Base-by-base conservation (phyloP, 805 yeast species). In the Saturnispora halmiae region DNA sequence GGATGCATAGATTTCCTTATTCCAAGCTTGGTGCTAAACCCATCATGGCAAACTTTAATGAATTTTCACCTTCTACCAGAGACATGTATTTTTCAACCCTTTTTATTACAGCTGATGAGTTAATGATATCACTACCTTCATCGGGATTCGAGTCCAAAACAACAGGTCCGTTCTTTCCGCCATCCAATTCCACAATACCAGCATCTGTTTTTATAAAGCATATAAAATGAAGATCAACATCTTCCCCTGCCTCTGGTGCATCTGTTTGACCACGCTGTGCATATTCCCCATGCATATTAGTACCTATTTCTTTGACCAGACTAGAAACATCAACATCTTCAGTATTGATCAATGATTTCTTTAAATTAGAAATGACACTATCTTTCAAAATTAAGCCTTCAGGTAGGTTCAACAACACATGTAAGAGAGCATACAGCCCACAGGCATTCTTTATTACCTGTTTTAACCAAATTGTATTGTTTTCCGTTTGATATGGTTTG, bases 371-470 rank as follows among this genome's bases (percentile, higher is more conserved):
- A 6, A 57, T 21, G 19, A 50, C 47, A 3, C 64, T 57, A 38
- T 67, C 64, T 7, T 61, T 51, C 14, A 72, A 60, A 7, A 72
- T 58, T 25, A 72, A 57, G 19, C 70, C 73, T 4, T 52, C 43
- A 1, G 77, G 72, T 35, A 74, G 50, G 48, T 74, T 74, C 25
- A 66, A 49, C 28, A 73, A 52, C 1, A 64, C 47, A 52, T 90
- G 96, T 18, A 90, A 63, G 34, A 92, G 58, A 0, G 95, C 97
- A 60, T 82, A 85, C 25, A 94, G 70, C 4, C 98, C 98, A 64
- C 98, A 90, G 0, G 94, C 94, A 56, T 90, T 90, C 46, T 73
- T 75, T 14, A 92, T 75, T 1, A 87, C 77, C 54, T 90, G 98
- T 49, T 75, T 77, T 51, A 79, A 75, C 96, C 97, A 92, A n/a